Percentiles rank a stretch among this genome's conserved stretches.
Evolutionary conservation across 345 rosid species (phyloP).

Genomic region (Eucalyptus sideroxylon): DNA sequence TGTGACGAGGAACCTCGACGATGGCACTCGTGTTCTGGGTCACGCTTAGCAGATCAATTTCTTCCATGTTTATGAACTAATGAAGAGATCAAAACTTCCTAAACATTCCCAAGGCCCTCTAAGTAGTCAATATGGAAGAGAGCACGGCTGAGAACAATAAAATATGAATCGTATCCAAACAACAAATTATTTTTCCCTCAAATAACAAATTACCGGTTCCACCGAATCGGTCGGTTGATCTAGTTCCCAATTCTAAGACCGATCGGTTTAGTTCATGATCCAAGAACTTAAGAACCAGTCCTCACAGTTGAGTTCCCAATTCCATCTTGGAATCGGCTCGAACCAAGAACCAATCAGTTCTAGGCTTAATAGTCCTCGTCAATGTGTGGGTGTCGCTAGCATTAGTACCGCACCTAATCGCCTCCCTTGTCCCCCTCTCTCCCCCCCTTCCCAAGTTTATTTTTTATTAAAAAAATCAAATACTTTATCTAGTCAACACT

Average conservation of each 20-base stretch:
- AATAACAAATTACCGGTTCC: too few species aligned
- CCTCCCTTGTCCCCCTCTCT: background rate
- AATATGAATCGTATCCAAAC: background rate
- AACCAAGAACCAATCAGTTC: rapidly evolving
- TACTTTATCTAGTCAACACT: background rate
- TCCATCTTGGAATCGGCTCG: rapidly evolving
- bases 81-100: background rate
- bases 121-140: background rate
- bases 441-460: background rate
- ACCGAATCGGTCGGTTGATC: rapidly evolving
- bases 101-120: background rate
- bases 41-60: conserved; percentile 3
- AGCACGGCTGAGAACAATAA: background rate
- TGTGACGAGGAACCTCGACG: background rate
- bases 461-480: background rate
- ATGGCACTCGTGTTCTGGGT: conserved; percentile 3
- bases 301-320: rapidly evolving
- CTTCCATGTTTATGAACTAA: background rate
- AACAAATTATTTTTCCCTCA: too few species aligned
- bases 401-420: background rate
- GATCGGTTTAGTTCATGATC: rapidly evolving
- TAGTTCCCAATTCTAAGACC: rapidly evolving
- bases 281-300: rapidly evolving
- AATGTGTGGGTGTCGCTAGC: background rate
- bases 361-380: rapidly evolving